Evolutionary conservation across 805 yeast species (phyloP).

Genomic region (Suhomyces sp.): DNA sequence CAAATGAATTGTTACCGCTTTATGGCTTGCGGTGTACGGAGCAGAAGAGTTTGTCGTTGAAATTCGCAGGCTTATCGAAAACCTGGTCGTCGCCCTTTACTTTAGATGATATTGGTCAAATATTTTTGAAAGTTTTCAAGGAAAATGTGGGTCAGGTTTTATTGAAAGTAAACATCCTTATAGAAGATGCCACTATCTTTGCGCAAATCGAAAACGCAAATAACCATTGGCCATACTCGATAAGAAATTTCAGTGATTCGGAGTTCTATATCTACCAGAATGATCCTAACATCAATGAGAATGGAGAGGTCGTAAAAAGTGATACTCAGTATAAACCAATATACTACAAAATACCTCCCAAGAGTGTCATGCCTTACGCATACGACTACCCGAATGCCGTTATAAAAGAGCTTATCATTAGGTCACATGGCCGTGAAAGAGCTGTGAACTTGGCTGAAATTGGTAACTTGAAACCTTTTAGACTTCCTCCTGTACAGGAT

Average conservation of each 20-base stretch:
- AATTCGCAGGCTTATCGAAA: conserved; percentile 53
- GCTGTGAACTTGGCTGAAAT: conserved; percentile 86
- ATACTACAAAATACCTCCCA: conserved; percentile 77
- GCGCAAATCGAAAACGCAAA: conserved; percentile 70
- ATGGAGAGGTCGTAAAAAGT: conserved; percentile 49
- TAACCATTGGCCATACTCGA: conserved; percentile 87
- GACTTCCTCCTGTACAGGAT: conserved; percentile 51
- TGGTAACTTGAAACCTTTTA: conserved; percentile 86
- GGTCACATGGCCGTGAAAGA: conserved; percentile 71
- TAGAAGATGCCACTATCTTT: conserved; percentile 82
- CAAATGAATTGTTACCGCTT: conserved; percentile 53
- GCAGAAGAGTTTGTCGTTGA: conserved; percentile 58
- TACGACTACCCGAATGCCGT: conserved; percentile 96
- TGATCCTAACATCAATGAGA: conserved; percentile 68
- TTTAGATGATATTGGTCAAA: conserved; percentile 79
- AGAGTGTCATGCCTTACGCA: conserved; percentile 95
- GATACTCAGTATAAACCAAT: conserved; percentile 70
- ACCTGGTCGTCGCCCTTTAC: conserved; percentile 88
- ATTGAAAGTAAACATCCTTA: conserved; percentile 64
- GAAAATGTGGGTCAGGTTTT: conserved; percentile 66
- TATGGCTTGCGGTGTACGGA: conserved; percentile 58
- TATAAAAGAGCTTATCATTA: conserved; percentile 72
- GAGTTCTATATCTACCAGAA: conserved; percentile 85
- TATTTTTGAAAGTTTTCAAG: conserved; percentile 66
- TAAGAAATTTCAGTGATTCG: conserved; percentile 83